A percentile compares a stretch with the other conserved stretches of the same genome.
phyloP scores from a whole-genome alignment of 2,329 filamentous ascomycete genomes.

The Gremmenia infestans region DNA sequence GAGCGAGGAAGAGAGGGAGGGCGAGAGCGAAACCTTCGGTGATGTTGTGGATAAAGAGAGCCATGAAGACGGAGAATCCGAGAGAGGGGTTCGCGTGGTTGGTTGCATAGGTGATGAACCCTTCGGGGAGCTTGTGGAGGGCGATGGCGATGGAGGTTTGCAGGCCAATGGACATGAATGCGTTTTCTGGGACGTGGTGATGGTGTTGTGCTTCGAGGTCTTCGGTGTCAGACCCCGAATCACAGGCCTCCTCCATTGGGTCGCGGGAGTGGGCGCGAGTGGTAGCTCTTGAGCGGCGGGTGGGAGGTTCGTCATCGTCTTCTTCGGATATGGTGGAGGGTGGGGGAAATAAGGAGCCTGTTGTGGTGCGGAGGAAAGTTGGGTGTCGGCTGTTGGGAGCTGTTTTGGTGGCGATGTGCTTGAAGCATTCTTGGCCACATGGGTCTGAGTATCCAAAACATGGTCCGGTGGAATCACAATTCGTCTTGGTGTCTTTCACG shows the following conservation, averaged over 20 bases:
- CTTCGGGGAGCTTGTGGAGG: conserved; percentile 88
- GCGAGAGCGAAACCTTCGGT: conserved; percentile 95
- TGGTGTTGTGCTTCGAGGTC: conserved; percentile 54
- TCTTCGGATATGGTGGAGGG: conserved; percentile 3
- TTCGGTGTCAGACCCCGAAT: conserved; percentile 14
- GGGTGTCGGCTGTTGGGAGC: conserved; percentile 5
- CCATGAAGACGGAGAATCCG: conserved; percentile 89
- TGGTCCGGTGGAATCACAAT: conserved; percentile 56
- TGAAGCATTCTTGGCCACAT: conserved; percentile 62
- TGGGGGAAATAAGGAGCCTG: conserved; percentile 10
- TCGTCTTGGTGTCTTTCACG: conserved; percentile 58
- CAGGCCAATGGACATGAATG: conserved; percentile 89
- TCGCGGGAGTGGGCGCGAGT: conserved; percentile 7
- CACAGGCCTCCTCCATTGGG: conserved; percentile 9
- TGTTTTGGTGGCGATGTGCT: conserved; percentile 44
- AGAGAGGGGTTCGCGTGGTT: conserved; percentile 91
- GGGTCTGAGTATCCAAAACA: conserved; percentile 63
- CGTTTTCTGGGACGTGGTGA: conserved; percentile 91
- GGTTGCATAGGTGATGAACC: conserved; percentile 88
- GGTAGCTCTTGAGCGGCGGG: not conserved
- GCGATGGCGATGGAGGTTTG: conserved; percentile 95
- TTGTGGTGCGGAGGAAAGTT: conserved; percentile 10
- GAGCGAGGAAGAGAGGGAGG: conserved; percentile 84
- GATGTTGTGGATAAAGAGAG: conserved; percentile 96
- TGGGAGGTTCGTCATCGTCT: not conserved